Percentiles rank a stretch among this genome's conserved stretches.
Evolutionary conservation across 108 stramenopile genomes (phyloP).

Genomic region (Craspedostauros australis): DNA sequence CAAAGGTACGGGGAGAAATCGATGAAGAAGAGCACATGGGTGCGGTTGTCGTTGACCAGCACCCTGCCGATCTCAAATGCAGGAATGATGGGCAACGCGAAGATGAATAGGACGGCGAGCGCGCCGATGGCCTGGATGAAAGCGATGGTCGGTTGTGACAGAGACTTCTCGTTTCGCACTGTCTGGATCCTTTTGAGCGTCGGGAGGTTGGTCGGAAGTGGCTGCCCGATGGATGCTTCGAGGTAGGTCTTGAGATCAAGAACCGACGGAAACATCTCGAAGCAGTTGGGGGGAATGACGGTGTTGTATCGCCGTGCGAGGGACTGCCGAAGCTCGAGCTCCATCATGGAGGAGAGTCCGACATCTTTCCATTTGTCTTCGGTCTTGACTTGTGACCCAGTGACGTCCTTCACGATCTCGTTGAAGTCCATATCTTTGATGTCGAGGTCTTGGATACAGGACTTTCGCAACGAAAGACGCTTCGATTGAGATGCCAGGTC

Average conservation of each 20-base stretch:
- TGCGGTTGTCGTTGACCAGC: too few relatives aligned
- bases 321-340: neutral
- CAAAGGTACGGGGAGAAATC: neutral
- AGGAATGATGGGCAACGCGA: neutral
- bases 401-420: neutral
- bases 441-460: too few relatives aligned
- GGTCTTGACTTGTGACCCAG: neutral
- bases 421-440: constrained; percentile 1
- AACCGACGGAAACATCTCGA: neutral
- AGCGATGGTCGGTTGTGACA: neutral
- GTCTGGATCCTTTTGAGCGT: too few relatives aligned
- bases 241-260: neutral
- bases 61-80: constrained; percentile 1
- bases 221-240: neutral
- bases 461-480: too few relatives aligned
- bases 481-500: too few relatives aligned
- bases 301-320: neutral
- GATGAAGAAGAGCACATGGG: neutral
- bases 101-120: neutral
- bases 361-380: constrained; percentile 2
- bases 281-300: neutral
- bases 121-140: neutral
- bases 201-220: neutral
- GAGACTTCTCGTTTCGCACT: neutral
- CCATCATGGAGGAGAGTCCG: constrained; percentile 3